Evolutionary conservation across 768 basidiomycete genomes (phyloP).

Genomic region (Auricularia sp.): DNA sequence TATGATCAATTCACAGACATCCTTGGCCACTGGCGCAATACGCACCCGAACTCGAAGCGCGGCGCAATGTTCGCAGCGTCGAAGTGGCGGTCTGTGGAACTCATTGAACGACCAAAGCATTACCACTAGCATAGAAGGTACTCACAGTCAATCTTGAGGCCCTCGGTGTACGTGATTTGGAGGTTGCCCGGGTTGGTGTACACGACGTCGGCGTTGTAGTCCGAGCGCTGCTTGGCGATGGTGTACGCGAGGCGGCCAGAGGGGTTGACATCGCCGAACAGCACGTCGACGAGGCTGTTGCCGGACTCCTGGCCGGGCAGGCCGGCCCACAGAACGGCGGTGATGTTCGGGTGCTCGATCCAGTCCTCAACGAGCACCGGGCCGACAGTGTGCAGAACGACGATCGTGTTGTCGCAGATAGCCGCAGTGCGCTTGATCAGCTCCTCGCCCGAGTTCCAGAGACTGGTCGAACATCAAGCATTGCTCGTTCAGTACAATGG

Average conservation of each 20-base stretch:
- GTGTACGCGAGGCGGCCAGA: constrained; percentile 65
- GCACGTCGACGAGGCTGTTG: constrained; percentile 59
- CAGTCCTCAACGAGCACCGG: constrained; percentile 52
- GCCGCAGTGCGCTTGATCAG: constrained; percentile 58
- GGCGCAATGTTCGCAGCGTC: constrained; percentile 43
- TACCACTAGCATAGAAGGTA: constrained; percentile 7
- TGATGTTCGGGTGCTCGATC: constrained; percentile 66
- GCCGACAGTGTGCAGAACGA: constrained; percentile 55
- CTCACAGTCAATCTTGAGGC: constrained; percentile 17
- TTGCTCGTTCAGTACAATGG: no score
- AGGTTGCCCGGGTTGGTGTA: constrained; percentile 25
- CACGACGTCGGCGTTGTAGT: constrained; percentile 48
- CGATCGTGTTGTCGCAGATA: constrained; percentile 55
- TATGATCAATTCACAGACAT: neutral
- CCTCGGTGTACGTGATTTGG: constrained; percentile 50
- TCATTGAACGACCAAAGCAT: neutral
- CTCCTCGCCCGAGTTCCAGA: constrained; percentile 64
- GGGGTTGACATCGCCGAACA: constrained; percentile 62
- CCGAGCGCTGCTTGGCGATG: constrained; percentile 50
- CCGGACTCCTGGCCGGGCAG: constrained; percentile 61
- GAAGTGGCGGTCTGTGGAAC: constrained; percentile 41
- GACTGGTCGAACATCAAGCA: constrained; percentile 24
- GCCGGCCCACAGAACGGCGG: constrained; percentile 59
- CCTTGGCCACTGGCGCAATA: neutral
- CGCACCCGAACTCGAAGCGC: constrained; percentile 58